A percentile compares a stretch with the other conserved stretches of the same genome.
phyloP scores from a whole-genome alignment of 2,329 filamentous ascomycete genomes.

The Penicillium corylophilum region DNA sequence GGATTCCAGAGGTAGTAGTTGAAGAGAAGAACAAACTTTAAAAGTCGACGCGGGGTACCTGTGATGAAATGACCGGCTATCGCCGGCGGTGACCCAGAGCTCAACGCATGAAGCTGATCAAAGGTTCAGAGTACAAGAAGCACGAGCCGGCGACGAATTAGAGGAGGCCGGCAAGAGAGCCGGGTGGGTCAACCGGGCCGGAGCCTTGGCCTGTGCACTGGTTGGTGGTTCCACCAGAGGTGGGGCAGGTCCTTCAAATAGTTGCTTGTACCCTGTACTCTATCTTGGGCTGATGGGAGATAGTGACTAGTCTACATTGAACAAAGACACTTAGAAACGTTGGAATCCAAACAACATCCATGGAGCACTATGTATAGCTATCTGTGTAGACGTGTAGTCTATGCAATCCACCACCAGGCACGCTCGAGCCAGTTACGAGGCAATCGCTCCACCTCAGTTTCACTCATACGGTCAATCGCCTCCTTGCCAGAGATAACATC shows the following conservation, averaged over 20 bases:
- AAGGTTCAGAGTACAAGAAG: conserved; percentile 1
- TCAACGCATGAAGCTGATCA: not conserved
- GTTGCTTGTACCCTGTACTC: not conserved
- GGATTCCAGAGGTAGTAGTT: not conserved
- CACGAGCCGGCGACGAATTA: conserved; percentile 5
- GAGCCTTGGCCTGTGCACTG: not conserved
- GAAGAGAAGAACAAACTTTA: not conserved
- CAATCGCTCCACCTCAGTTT: conserved; percentile 38
- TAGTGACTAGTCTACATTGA: not conserved
- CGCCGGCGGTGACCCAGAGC: conserved; percentile 12
- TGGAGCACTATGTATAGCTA: too few species aligned
- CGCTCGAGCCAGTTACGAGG: conserved; percentile 46
- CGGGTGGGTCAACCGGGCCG: conserved; percentile 21
- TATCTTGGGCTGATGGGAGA: not conserved
- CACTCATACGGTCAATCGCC: conserved; percentile 46
- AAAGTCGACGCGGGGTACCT: conserved; percentile 27
- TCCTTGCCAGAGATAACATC: conserved; percentile 49
- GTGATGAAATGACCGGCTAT: conserved; percentile 22
- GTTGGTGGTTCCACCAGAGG: not conserved
- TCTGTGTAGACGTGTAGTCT: not conserved
- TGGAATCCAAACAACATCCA: not conserved
- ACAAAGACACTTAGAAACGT: not conserved
- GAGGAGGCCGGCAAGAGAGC: conserved; percentile 7
- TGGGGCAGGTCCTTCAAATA: too few species aligned
- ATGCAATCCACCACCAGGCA: conserved; percentile 50